Base-by-base conservation (phyloP, 2,329 filamentous ascomycete genomes). In the Graphium sp. region DNA sequence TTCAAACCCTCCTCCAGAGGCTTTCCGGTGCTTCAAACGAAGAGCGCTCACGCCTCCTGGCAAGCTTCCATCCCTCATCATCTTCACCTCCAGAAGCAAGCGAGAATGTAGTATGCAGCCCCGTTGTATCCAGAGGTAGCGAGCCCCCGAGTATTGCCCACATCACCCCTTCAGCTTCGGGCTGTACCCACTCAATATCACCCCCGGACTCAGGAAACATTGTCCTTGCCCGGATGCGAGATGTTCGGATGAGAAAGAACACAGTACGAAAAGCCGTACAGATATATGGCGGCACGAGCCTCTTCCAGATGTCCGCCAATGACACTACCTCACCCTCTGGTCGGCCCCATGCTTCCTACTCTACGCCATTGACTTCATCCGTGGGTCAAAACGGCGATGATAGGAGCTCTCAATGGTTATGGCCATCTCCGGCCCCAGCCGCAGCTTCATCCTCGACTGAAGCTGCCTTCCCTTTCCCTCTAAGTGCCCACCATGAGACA, bases 1-100 rank as follows among this genome's bases (percentile, higher is more conserved):
- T 63, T 2, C 54, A 62, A 34, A 39, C 49, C 5, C 50, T 62
- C 21, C 55, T 63, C 16, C 50, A 50, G 18, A 57, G 53, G 29
- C 46, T 63, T 13, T 50, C 51, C 18, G 45, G 47, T 14, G 55
- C 55, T 13, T 47, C 57, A 36, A 40, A 44, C 20, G 34, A 41
- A 6, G 46, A 53, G 31, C 44, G 56, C 24, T 51, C 58, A 18
- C 46, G 53, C 29, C 54, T 62, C 35, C 47, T 62, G 10, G 45
- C 50, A 10, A 45, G 45, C 37, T 58, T 39, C 41, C 47, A 35
- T 35, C 38, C 22, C 33, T 27, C 13, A n/a, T 18, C 12, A 25
- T 20, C 22, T 16, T 10, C 13, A 17, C 14, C 11, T 12, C 19
- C 8, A 12, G 8, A 10, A 14, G 6, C 20, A 15, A 12, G 22